Evolutionary conservation across 2,329 filamentous ascomycete species (phyloP), one percentile per base, ranked within the genome.

Genomic region (Ceratocystis huliohia): DNA sequence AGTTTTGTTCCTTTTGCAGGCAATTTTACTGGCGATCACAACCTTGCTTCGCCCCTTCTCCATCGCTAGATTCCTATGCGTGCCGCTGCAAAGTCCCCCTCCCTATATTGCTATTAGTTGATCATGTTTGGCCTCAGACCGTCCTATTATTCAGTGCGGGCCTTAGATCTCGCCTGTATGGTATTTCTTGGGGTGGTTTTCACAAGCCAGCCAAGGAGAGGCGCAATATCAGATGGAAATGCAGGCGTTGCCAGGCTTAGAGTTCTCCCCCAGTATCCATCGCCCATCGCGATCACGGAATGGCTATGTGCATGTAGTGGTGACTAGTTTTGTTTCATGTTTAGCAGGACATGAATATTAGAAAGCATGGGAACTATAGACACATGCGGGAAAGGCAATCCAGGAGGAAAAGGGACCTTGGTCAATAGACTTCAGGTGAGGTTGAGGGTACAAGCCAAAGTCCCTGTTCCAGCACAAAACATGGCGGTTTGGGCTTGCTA

Each of bases 311-410:
- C 53, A 57, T 30, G 28, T 57, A 33, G 28, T 3, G 15, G 13
- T 59, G 33, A 33, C 6, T 59, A 59, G 53, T 59, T 59, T 30
- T 59, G 53, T 59, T 59, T 59, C 53, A 59, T 33, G 53, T 59
- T 33, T 30, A 33, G 53, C 48, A 59, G 28, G 25, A 59, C 13
- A 17, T 59, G 4, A 59, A 17, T 17, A 59, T 53, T 25, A 6
- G 53, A 8, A 30, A 8, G 8, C 28, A 30, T 3, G 15, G 53
- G n/a, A n/a, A 4, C 28, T n/a, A 37, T 59, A 17, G 25, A 41
- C 37, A 41, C 37, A 41, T 10, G 33, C 8, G 50, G 17, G 15
- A 30, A 25, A 28, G 25, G 46, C 46, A 7, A 5, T n/a, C 15
- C 46, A 22, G 17, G 3, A 50, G 46, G 46, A 50, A 22, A 22